These are phyloP conservation scores for Hymenoscyphus fructigenus DNA, from an alignment of 2,329 filamentous ascomycete species.

Conservation along the genomic window DNA sequence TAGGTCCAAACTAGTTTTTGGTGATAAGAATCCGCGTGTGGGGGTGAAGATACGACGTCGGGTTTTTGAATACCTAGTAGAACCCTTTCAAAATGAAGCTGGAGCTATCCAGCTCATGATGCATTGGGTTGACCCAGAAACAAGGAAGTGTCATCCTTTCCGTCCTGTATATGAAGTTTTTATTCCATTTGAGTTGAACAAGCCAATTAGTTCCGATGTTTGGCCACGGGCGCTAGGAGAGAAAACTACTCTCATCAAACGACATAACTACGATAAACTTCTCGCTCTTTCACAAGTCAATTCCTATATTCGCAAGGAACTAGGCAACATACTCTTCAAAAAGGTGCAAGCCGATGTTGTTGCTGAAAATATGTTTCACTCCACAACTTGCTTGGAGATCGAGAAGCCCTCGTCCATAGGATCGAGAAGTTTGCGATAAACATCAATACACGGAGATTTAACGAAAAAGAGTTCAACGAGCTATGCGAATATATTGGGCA, in stretches of 20 bases:
- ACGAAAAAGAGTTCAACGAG: background rate
- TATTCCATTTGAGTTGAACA: background rate
- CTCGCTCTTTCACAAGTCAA: background rate
- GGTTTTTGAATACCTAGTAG: background rate
- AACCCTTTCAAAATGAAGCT: background rate
- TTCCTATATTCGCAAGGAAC: background rate
- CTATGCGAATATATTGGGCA: background rate
- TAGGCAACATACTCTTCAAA: background rate
- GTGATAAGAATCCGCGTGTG: background rate
- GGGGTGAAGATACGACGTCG: background rate
- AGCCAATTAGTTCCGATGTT: background rate
- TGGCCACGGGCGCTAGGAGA: background rate
- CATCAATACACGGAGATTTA: background rate
- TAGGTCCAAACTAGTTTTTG: background rate
- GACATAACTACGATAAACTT: background rate
- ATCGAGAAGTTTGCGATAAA: background rate
- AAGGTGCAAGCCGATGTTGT: background rate
- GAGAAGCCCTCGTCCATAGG: background rate
- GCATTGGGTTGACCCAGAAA: background rate
- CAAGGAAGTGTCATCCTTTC: background rate
- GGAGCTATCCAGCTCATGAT: background rate
- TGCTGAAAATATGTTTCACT: background rate
- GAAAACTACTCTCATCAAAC: background rate
- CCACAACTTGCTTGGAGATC: background rate
- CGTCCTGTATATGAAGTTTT: background rate